A percentile compares a stretch with the other conserved stretches of the same genome.
Conservation (phyloP, 495 filamentous ascomycete genomes). For the Penicillium atrosanguineum region DNA sequence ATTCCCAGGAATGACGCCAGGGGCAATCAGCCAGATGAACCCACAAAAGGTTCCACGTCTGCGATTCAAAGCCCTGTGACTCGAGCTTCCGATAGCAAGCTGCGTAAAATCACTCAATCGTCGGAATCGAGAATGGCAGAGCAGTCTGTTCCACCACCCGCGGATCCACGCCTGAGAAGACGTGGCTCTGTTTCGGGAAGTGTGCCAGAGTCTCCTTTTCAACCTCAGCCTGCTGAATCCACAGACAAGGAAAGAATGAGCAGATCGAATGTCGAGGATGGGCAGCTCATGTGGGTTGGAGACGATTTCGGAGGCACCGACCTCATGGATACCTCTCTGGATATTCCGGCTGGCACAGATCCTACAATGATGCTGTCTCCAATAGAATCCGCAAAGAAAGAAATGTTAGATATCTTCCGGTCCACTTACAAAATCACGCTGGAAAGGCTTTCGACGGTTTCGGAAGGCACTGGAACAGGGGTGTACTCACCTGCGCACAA, state of each 20-base stretch:
- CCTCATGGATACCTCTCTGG: neutral
- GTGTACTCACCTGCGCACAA: slow-evolving; percentile 16
- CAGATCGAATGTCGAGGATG: neutral
- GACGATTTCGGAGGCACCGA: neutral
- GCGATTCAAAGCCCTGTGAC: neutral
- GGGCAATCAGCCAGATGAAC: neutral
- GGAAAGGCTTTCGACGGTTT: slow-evolving; percentile 16
- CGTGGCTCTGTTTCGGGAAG: neutral
- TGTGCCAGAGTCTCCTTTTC: neutral
- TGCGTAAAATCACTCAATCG: neutral
- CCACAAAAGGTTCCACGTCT: neutral
- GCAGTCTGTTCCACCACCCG: neutral
- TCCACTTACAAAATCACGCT: slow-evolving; percentile 16
- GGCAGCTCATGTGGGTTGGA: neutral
- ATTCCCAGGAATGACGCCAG: neutral
- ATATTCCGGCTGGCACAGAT: neutral
- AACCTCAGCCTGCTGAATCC: neutral
- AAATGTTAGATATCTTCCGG: slow-evolving; percentile 5
- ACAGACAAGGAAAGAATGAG: neutral
- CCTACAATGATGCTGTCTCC: neutral
- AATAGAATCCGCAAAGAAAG: neutral
- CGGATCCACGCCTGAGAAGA: slow-evolving; percentile 3
- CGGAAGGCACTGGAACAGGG: neutral
- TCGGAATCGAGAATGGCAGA: neutral
- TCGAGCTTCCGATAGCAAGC: neutral